Evolutionary conservation across 192 early-diverging fungal genomes (phyloP), one percentile per base, ranked within the genome.

Genomic region (Coemansia sp.): DNA sequence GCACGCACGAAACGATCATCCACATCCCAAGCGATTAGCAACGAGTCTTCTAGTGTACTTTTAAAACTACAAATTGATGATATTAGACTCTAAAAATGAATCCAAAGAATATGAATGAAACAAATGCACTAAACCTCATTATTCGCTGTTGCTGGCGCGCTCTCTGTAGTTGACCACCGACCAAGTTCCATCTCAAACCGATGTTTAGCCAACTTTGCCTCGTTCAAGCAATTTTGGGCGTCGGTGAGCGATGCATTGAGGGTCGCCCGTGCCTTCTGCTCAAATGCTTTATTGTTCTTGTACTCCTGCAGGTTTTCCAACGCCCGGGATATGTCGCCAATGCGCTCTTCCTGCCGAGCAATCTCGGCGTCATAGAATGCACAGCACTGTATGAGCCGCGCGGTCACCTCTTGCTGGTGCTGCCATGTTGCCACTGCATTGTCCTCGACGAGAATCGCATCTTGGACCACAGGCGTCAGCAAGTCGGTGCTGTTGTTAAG

Each of bases 151-250:
- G 20, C 50, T 34, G 27, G 53, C 5, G 12, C 53, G 29, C 15
- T 56, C 53, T 6, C 15, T 1, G 12, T 34, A 22, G 53, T 30
- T 32, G 53, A 29, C 78, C 78, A 80, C 27, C 35, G 30, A 2
- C 61, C 59, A 18, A 80, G 67, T 24, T 80, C 78, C 58, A 72
- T 67, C 32, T 75, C 78, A 34, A 75, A 59, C 11, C 78, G 69
- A 5, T 63, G 38, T 18, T 65, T 71, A 15, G 78, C 73, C 45
- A 80, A 63, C 50, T 50, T 58, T 4, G 78, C 78, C 2, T 80
- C 78, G 37, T 29, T 29, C 45, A 80, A 47, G 24, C 59, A 69
- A 35, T 27, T 59, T 30, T 71, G 73, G 35, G 73, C 78, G 32
- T 80, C 70, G 27, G 64, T 59, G 24, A 75, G 67, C 62, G 70